Percentiles rank a stretch among this genome's conserved stretches.
These are phyloP conservation scores for Coemansia sp. DNA, from an alignment of 192 early-diverging fungal genomes.

Conservation along the genomic window DNA sequence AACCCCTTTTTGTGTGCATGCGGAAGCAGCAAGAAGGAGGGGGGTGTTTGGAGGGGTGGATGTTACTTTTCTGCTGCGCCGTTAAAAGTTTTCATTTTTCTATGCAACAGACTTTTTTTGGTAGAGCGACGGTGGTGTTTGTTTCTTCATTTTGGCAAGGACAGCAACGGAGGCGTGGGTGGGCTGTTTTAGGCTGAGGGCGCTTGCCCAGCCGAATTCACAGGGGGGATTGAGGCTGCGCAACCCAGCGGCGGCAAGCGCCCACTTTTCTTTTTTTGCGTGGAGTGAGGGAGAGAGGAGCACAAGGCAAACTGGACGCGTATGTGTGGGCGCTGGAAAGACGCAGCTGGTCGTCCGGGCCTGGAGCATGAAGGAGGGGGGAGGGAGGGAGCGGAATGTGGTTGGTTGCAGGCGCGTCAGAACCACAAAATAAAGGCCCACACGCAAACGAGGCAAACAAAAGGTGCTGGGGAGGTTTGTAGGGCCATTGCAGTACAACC, in stretches of 20 bases:
- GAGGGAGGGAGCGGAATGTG: conserved; percentile 9
- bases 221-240: conserved; percentile 1
- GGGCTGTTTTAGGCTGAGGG: conserved; percentile 9
- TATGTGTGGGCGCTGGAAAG: conserved; percentile 7
- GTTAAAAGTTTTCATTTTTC: conserved; percentile 2
- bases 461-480: conserved; percentile 17
- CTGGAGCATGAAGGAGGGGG: neutral
- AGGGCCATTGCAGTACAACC: conserved; percentile 10
- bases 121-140: conserved; percentile 2
- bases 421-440: conserved; percentile 17
- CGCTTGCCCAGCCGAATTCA: neutral
- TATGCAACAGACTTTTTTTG: conserved; percentile 7
- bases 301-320: conserved; percentile 1
- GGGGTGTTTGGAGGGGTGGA: neutral
- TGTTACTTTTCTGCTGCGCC: conserved; percentile 14
- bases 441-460: conserved; percentile 38
- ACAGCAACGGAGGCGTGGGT: conserved; percentile 3
- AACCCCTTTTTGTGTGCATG: conserved; percentile 7
- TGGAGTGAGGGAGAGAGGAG: neutral
- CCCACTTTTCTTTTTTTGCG: neutral
- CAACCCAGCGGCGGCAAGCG: neutral
- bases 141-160: conserved; percentile 11
- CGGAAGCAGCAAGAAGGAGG: conserved; percentile 1
- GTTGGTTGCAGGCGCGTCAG: conserved; percentile 13
- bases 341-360: neutral